Percentiles rank a stretch among this genome's conserved stretches.
Evolutionary conservation across 306 rosid species (phyloP).

Genomic region (Pterocarpus macrocarpus): DNA sequence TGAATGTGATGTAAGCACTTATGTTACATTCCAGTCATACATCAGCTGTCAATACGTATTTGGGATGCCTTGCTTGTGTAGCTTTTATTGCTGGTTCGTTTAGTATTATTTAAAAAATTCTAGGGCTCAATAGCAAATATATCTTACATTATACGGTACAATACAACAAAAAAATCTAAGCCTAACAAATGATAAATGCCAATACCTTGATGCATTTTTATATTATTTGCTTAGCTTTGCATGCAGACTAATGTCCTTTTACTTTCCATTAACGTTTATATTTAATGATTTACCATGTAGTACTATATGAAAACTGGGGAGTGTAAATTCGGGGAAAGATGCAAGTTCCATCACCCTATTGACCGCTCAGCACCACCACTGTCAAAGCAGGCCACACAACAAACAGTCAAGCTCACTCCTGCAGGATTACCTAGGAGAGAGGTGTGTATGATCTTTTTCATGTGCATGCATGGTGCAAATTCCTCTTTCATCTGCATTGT

Average conservation of each 20-base stretch:
- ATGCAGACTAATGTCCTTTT: not conserved
- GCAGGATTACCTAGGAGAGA: constrained; percentile 99
- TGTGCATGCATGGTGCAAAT: constrained; percentile 21
- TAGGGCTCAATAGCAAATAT: not conserved
- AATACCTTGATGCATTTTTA: not conserved
- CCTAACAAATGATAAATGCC: not conserved
- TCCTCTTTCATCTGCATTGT: constrained; percentile 14
- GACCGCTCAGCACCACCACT: constrained; percentile 76
- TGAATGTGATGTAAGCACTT: constrained; percentile 83
- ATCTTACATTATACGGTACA: not conserved
- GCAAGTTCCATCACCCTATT: constrained; percentile 91
- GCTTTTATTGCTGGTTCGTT: not conserved
- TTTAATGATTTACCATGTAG: constrained; percentile 51
- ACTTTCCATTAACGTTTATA: constrained; percentile 19
- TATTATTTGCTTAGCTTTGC: constrained; percentile 23
- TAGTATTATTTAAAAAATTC: constrained; percentile 7
- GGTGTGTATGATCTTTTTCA: constrained; percentile 56
- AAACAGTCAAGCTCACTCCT: constrained; percentile 75
- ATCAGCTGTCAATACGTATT: not conserved
- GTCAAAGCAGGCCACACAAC: constrained; percentile 56
- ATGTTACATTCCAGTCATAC: constrained; percentile 37
- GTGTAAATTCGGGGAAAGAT: constrained; percentile 85
- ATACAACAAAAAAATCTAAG: too few species aligned
- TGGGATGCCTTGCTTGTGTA: constrained; percentile 30
- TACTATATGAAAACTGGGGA: constrained; percentile 94